Percentiles rank a stretch among this genome's conserved stretches.
These are phyloP conservation scores for Blastocystis sp. DNA, from an alignment of 352 stramenopile species.

Conservation along the genomic window DNA sequence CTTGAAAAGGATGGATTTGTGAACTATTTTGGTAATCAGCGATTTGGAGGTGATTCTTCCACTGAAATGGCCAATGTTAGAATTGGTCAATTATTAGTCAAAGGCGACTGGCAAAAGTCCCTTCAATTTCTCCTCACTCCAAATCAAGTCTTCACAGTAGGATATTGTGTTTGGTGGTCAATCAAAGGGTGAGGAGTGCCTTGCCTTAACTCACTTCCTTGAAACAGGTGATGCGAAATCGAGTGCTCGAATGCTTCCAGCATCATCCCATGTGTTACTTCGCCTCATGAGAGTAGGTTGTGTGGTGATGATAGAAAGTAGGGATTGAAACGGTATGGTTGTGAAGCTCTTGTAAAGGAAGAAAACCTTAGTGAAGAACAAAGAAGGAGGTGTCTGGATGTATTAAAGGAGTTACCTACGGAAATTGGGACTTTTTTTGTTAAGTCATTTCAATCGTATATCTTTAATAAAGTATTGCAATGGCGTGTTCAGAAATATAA, in stretches of 20 bases:
- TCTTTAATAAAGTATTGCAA: neutral
- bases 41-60: neutral
- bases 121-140: neutral
- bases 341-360: neutral
- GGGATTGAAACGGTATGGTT: neutral
- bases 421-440: slow-evolving; percentile 16
- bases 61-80: no score
- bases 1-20: neutral
- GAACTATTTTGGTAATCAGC: slow-evolving; percentile 30
- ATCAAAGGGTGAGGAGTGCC: neutral
- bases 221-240: neutral
- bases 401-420: neutral
- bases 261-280: neutral
- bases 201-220: neutral
- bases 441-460: slow-evolving; percentile 11
- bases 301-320: neutral
- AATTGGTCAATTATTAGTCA: neutral
- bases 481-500: neutral
- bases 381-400: neutral
- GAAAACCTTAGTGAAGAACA: neutral
- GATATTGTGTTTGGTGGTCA: neutral
- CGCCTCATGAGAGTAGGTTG: neutral
- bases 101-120: neutral
- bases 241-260: neutral
- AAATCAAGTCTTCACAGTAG: neutral